These are phyloP conservation scores for Peronospora farinosa DNA, from an alignment of 352 stramenopile genomes.

Conservation along the genomic window DNA sequence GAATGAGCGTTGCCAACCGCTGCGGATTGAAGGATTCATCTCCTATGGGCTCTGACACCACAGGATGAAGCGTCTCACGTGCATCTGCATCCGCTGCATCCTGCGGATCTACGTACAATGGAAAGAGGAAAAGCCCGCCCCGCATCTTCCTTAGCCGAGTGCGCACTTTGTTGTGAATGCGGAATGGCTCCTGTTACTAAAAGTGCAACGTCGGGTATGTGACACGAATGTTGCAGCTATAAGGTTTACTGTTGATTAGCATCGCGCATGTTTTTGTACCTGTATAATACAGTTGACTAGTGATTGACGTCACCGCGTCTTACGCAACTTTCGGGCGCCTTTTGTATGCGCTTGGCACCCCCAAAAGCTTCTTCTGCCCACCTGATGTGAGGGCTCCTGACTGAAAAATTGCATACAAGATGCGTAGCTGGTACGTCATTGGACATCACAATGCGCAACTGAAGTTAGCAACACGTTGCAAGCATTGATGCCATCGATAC, in stretches of 20 bases:
- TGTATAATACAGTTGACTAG: neutral
- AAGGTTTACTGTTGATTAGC: neutral
- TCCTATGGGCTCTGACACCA: constrained; percentile 7
- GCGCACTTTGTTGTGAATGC: constrained; percentile 14
- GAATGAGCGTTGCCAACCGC: constrained; percentile 41
- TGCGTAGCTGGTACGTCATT: constrained; percentile 16
- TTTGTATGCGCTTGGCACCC: constrained; percentile 5
- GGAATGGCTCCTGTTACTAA: constrained; percentile 13
- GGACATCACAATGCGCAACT: neutral
- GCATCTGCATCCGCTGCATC: constrained; percentile 27
- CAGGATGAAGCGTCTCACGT: constrained; percentile 18
- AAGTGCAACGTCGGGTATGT: constrained; percentile 26
- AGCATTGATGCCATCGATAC: neutral
- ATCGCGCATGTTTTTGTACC: too few relatives aligned
- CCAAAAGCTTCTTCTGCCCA: constrained; percentile 4
- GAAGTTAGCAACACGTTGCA: neutral
- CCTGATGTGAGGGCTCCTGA: constrained; percentile 25
- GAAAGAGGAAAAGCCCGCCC: constrained; percentile 47
- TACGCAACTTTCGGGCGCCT: constrained; percentile 25
- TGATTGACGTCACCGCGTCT: neutral
- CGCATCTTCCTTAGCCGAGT: constrained; percentile 32
- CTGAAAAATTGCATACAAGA: constrained; percentile 32
- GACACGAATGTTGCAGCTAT: constrained; percentile 25
- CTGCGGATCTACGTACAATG: constrained; percentile 37
- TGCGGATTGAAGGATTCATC: constrained; percentile 25